Percentiles rank a stretch among this genome's conserved stretches.
phyloP scores from a whole-genome alignment of 176 grass and related monocot species.

The Dendrocalamus sinicus region DNA sequence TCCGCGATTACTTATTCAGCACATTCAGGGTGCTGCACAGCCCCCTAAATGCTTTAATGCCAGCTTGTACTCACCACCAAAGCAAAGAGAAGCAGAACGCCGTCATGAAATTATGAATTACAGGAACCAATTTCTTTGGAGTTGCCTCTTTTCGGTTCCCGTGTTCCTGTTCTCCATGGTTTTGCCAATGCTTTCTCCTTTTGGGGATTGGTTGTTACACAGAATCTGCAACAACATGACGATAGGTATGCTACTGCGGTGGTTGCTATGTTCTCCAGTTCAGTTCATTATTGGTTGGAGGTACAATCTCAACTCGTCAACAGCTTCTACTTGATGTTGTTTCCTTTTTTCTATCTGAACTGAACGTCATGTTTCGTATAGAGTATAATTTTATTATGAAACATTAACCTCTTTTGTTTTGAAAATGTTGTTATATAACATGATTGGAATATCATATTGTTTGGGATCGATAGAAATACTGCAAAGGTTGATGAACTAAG shows the following conservation, averaged over 20 bases:
- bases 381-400: not conserved
- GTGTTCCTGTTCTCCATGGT: slow-evolving; percentile 91
- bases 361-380: not conserved
- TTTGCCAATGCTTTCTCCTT: slow-evolving; percentile 79
- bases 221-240: slow-evolving; percentile 86
- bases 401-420: slow-evolving; percentile 3
- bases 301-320: slow-evolving; percentile 54
- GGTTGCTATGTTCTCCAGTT: slow-evolving; percentile 87
- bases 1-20: slow-evolving; percentile 81
- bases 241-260: slow-evolving; percentile 83
- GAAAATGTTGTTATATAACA: not conserved
- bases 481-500: not conserved
- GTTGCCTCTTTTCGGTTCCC: slow-evolving; percentile 86
- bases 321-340: slow-evolving; percentile 6
- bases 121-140: slow-evolving; percentile 90
- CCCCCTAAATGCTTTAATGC: slow-evolving; percentile 65
- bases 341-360: slow-evolving; percentile 23
- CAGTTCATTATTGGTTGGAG: slow-evolving; percentile 99
- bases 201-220: slow-evolving; percentile 69
- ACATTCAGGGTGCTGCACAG: slow-evolving; percentile 66
- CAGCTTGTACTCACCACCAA: slow-evolving; percentile 68
- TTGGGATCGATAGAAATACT: slow-evolving; percentile 10
- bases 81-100: slow-evolving; percentile 71
- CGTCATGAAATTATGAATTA: slow-evolving; percentile 74
- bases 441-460: slow-evolving; percentile 1